phyloP scores from a whole-genome alignment of 805 yeast species.

The Teunomyces pallodes region DNA sequence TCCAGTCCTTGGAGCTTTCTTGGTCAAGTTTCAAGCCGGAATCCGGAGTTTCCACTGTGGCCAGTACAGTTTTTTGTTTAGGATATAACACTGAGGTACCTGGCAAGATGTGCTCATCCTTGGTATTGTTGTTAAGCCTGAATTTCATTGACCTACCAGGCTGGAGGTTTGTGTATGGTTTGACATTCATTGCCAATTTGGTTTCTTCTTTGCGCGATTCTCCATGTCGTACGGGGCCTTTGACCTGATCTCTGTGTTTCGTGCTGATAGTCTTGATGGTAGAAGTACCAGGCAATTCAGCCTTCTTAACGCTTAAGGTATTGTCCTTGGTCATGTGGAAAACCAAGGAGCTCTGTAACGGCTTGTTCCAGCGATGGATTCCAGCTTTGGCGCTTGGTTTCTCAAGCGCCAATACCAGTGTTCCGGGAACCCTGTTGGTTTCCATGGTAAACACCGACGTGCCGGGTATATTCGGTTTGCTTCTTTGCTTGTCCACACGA shows the following conservation, averaged over 20 bases:
- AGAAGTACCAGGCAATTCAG: conserved; percentile 13
- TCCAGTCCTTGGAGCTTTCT: conserved; percentile 9
- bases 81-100: conserved; percentile 9
- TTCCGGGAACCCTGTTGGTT: conserved; percentile 1
- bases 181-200: conserved; percentile 5
- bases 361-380: conserved; percentile 6
- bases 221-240: conserved; percentile 1
- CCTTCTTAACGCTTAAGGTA: conserved; percentile 9
- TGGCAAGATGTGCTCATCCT: conserved; percentile 3
- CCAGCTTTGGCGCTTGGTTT: not conserved
- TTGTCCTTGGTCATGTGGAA: conserved; percentile 10
- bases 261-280: conserved; percentile 8
- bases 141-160: conserved; percentile 6
- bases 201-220: not conserved
- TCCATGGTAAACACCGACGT: conserved; percentile 8
- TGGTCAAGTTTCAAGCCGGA: conserved; percentile 1
- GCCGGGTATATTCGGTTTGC: conserved; percentile 9
- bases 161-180: conserved; percentile 7
- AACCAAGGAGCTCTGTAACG: conserved; percentile 8
- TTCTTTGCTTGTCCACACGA: conserved; percentile 3
- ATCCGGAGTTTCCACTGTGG: not conserved
- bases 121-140: conserved; percentile 2
- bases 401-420: conserved; percentile 2
- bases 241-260: conserved; percentile 4
- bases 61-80: not conserved